These are phyloP conservation scores for Neurospora sp. DNA, from an alignment of 495 filamentous ascomycete species.

Conservation along the genomic window DNA sequence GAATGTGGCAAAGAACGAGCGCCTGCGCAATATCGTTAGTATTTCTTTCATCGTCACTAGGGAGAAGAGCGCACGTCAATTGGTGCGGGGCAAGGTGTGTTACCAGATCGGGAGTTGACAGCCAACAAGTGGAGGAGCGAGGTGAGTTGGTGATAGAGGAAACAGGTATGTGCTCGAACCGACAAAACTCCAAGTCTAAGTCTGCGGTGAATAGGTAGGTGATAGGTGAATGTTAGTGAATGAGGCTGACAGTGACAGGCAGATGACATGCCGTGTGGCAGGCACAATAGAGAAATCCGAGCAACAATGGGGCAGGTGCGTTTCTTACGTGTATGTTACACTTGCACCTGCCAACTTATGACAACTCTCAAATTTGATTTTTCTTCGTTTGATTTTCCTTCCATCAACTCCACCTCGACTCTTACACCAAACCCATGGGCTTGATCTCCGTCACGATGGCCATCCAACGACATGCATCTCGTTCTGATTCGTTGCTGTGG, in stretches of 20 bases:
- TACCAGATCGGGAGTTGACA: not conserved
- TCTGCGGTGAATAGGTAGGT: not conserved
- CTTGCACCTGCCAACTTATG: not conserved
- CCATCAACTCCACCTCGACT: not conserved
- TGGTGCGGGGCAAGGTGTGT: not conserved
- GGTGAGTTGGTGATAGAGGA: not conserved
- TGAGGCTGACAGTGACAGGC: not conserved
- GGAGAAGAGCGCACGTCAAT: not conserved
- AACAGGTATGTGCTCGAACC: not conserved
- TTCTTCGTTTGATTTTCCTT: not conserved
- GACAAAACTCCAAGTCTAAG: not conserved
- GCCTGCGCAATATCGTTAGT: not conserved
- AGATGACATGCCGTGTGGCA: not conserved
- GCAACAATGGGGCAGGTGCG: not conserved
- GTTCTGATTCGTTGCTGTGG: not conserved
- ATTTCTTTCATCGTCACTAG: not conserved
- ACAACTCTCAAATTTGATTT: not conserved
- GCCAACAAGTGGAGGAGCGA: not conserved
- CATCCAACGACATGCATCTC: not conserved
- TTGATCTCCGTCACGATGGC: not conserved
- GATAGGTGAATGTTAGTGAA: not conserved
- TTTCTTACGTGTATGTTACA: not conserved
- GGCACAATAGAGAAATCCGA: not conserved
- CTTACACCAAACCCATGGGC: not conserved
- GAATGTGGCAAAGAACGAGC: not conserved